These are phyloP conservation scores for Parathielavia appendiculata DNA, from an alignment of 495 filamentous ascomycete genomes.

Conservation along the genomic window DNA sequence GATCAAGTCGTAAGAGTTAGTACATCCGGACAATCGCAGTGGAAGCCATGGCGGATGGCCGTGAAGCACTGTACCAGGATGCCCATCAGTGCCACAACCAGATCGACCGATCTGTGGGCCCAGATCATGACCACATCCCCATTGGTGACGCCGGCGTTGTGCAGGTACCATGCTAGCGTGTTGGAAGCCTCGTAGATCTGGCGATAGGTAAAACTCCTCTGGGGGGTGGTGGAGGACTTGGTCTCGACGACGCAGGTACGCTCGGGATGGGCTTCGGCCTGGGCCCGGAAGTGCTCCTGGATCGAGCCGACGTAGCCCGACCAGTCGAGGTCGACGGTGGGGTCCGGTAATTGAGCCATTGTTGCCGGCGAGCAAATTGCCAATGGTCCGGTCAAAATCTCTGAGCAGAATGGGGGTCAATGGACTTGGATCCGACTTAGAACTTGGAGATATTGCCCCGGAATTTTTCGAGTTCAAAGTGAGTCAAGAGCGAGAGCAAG, in stretches of 20 bases:
- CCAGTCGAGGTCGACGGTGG: constrained; percentile 76
- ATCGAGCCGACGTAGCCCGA: constrained; percentile 62
- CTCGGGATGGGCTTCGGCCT: constrained; percentile 69
- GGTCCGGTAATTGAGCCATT: constrained; percentile 57
- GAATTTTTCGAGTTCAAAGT: constrained; percentile 5
- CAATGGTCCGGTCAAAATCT: background rate
- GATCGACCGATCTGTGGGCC: constrained; percentile 71
- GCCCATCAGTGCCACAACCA: constrained; percentile 63
- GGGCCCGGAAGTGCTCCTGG: constrained; percentile 44
- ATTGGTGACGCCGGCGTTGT: constrained; percentile 63
- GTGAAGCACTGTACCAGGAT: constrained; percentile 36
- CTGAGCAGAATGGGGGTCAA: background rate
- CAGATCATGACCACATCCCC: constrained; percentile 95
- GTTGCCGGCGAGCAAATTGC: background rate
- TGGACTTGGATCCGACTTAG: background rate
- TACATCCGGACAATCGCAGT: background rate
- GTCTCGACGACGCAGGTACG: constrained; percentile 82
- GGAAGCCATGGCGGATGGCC: background rate
- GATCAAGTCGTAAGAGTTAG: background rate
- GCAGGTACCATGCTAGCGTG: constrained; percentile 69
- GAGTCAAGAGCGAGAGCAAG: constrained; percentile 8
- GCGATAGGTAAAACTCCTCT: constrained; percentile 72
- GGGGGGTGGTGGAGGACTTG: constrained; percentile 51
- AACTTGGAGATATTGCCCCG: background rate
- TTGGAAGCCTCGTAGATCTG: constrained; percentile 88